phyloP scores from a whole-genome alignment of 176 grass and related monocot species.

The Phoenix roebelenii region DNA sequence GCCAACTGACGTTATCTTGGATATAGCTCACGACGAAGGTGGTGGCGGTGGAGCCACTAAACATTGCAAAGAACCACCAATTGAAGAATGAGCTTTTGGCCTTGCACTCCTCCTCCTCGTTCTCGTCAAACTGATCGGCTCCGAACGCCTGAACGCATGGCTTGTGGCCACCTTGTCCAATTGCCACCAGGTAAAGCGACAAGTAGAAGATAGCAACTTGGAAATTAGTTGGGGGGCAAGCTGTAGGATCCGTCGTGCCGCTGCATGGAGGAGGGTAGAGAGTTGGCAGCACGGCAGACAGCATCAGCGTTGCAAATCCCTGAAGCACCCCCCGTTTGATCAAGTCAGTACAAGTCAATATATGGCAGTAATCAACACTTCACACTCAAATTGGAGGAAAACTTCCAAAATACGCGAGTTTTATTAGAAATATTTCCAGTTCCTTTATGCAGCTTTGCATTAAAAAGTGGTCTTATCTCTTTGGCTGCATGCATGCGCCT shows the following conservation, averaged over 20 bases:
- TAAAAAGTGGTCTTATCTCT: no score
- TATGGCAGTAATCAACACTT: no score
- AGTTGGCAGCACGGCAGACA: background rate
- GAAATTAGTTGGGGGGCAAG: constrained; percentile 1
- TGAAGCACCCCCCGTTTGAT: background rate
- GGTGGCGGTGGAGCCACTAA: constrained; percentile 13
- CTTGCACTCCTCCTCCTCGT: constrained; percentile 19
- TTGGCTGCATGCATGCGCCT: no score
- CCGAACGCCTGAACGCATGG: constrained; percentile 58
- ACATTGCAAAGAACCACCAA: constrained; percentile 45
- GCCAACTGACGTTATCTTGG: constrained; percentile 51
- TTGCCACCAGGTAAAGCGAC: constrained; percentile 51
- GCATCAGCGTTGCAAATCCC: background rate
- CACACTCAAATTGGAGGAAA: no score
- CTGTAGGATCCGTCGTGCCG: background rate
- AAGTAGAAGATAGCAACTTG: constrained; percentile 36
- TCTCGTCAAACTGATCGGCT: constrained; percentile 46
- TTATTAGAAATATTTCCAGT: no score
- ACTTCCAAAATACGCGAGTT: no score
- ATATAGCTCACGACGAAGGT: constrained; percentile 34
- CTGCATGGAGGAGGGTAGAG: background rate
- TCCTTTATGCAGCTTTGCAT: no score
- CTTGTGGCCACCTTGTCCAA: constrained; percentile 52
- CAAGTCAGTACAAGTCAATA: no score
- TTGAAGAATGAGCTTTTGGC: constrained; percentile 55